A percentile compares a stretch with the other conserved stretches of the same genome.
phyloP scores from a whole-genome alignment of 169 alveolate species.

The Plasmodium ovale region DNA sequence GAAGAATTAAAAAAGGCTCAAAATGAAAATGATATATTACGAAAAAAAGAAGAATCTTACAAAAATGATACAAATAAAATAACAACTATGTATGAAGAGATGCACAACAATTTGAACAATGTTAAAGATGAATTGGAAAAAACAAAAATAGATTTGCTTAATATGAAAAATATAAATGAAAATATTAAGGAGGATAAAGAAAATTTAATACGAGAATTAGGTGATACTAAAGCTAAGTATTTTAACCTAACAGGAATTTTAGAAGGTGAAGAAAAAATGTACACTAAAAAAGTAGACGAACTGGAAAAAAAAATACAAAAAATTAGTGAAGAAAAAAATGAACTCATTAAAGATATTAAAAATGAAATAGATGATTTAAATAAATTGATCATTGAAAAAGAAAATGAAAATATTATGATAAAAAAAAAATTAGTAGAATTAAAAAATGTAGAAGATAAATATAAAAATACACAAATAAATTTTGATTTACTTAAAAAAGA shows the following conservation, averaged over 20 bases:
- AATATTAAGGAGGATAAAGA: conserved; percentile 23
- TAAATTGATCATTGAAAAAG: conserved; percentile 37
- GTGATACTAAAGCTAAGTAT: conserved; percentile 70
- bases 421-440: conserved; percentile 56
- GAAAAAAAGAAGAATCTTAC: conserved; percentile 6
- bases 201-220: conserved; percentile 31
- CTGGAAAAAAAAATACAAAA: conserved; percentile 37
- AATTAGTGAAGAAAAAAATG: conserved; percentile 44
- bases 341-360: conserved; percentile 28
- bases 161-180: conserved; percentile 9
- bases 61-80: conserved; percentile 24
- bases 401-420: conserved; percentile 33
- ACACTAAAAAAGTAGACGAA: conserved; percentile 38
- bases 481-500: conserved; percentile 62
- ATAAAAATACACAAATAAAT: conserved; percentile 50
- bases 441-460: conserved; percentile 68
- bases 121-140: conserved; percentile 22
- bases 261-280: conserved; percentile 74
- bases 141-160: not conserved
- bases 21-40: conserved; percentile 38
- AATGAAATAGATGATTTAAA: conserved; percentile 43
- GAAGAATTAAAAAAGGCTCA: conserved; percentile 38
- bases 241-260: conserved; percentile 63
- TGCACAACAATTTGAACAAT: conserved; percentile 9
- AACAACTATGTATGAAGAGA: conserved; percentile 4